Evolutionary conservation across 192 early-diverging fungal species (phyloP).

Genomic region (Entophlyctis luteolus): DNA sequence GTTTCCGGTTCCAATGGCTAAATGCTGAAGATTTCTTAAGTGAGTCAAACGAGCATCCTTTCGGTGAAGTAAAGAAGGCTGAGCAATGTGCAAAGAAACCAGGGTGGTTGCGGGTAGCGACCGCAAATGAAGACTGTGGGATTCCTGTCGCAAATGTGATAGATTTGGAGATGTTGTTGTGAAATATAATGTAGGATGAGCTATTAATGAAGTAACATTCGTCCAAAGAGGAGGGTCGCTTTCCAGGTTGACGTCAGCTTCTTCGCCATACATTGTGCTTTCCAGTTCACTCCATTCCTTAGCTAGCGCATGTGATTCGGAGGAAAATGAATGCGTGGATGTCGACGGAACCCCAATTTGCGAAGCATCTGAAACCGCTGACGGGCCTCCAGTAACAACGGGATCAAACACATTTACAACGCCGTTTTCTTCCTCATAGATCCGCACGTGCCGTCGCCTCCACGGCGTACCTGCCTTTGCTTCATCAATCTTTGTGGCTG

Average conservation of each 20-base stretch:
- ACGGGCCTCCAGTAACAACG: neutral
- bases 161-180: neutral
- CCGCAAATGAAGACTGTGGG: neutral
- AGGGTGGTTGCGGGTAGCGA: neutral
- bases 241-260: neutral
- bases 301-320: no score
- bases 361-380: neutral
- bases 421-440: conserved; percentile 13
- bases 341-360: no score
- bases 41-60: no score
- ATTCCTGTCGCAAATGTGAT: conserved; percentile 4
- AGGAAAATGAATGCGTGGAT: no score
- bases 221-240: neutral
- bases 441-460: conserved; percentile 2
- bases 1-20: conserved; percentile 8
- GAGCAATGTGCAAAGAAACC: neutral
- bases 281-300: neutral
- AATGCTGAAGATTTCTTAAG: neutral
- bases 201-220: neutral
- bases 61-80: no score
- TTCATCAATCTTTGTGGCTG: neutral
- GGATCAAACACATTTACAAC: neutral
- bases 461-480: neutral
- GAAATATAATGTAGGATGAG: neutral
- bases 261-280: neutral